These are phyloP conservation scores for Nemania sp. DNA, from an alignment of 2,329 filamentous ascomycete genomes.

Conservation along the genomic window DNA sequence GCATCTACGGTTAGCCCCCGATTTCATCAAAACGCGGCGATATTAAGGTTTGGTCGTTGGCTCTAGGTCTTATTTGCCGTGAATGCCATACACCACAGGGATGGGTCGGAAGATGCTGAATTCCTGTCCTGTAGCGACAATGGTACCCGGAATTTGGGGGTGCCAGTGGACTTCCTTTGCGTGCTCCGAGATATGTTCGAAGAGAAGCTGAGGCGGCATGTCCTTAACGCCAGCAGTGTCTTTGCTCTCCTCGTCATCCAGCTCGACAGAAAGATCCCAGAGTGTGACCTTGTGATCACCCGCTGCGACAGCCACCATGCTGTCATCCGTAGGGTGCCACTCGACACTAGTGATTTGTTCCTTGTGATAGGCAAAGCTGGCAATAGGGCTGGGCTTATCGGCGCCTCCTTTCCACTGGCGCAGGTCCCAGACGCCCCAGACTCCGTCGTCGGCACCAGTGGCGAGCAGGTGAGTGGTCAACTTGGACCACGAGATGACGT, in stretches of 20 bases:
- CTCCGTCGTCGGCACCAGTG: conserved; percentile 88
- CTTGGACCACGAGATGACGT: conserved; percentile 93
- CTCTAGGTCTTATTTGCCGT: conserved; percentile 32
- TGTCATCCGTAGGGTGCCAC: conserved; percentile 97
- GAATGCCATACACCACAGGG: conserved; percentile 63
- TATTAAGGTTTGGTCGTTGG: not conserved
- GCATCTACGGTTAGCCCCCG: no score
- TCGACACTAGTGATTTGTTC: conserved; percentile 95
- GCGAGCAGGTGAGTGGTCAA: conserved; percentile 88
- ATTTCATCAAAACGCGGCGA: not conserved
- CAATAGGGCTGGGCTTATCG: conserved; percentile 76
- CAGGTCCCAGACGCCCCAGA: conserved; percentile 95
- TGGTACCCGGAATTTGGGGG: conserved; percentile 85
- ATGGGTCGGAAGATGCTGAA: conserved; percentile 88
- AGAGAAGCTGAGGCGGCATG: conserved; percentile 90
- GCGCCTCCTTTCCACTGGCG: conserved; percentile 83
- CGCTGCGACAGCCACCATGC: conserved; percentile 87
- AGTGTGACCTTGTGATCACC: conserved; percentile 93
- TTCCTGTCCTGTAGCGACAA: conserved; percentile 88
- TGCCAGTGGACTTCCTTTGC: conserved; percentile 98
- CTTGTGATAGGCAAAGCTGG: conserved; percentile 92
- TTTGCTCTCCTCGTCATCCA: conserved; percentile 95
- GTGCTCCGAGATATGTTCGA: conserved; percentile 94
- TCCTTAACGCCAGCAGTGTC: conserved; percentile 86
- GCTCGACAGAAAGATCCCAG: conserved; percentile 95